Base-by-base conservation (phyloP, 108 stramenopile species). In the Skeletonema grethae region DNA sequence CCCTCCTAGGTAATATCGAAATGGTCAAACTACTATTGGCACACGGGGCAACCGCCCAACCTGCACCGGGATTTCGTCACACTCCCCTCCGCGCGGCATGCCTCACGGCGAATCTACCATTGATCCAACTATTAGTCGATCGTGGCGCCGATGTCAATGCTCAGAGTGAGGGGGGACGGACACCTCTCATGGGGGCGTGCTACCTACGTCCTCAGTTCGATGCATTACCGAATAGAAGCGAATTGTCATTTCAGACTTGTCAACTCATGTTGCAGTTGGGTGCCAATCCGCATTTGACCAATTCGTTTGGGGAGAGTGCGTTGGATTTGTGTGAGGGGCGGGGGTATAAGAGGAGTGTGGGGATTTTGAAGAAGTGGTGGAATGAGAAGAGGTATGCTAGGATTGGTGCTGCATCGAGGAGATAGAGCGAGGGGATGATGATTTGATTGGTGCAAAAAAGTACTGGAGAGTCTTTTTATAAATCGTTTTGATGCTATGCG, bases 171-270 rank as follows among this genome's bases (percentile, higher is more conserved):
- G 82, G 82, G 5, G 64, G 59, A 0, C 72, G 82, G 24, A 82
- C 82, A 7, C 82, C 82, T 2, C 30, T 82, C 15, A 82, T 82
- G 82, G 82, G 82, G 12, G 82, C 82, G n/a, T 82, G 82, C 53
- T 82, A 58, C 34, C 35, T 82, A 7, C 65, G 82, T 35, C 82
- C 82, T 2, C 64, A 74, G 18, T 78, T 61, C 30, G 77, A 78
- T 63, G 38, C 53, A 22, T 59, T 58, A n/a, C 53, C 45, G 4
- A 36, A 75, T 53, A 1, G 68, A 0, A 9, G 5, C 3, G 67
- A 78, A 16, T 59, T 78, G 13, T 78, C 77, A 31, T 68, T 12
- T 56, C 24, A 43, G 13, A 53, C 72, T 72, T 15, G 82, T 82
- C 29, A 48, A 31, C 35, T 41, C 22, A 56, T 82, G 77, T 22